Base-by-base conservation (phyloP, 306 rosid genomes). In the Dalbergia cochinchinensis region DNA sequence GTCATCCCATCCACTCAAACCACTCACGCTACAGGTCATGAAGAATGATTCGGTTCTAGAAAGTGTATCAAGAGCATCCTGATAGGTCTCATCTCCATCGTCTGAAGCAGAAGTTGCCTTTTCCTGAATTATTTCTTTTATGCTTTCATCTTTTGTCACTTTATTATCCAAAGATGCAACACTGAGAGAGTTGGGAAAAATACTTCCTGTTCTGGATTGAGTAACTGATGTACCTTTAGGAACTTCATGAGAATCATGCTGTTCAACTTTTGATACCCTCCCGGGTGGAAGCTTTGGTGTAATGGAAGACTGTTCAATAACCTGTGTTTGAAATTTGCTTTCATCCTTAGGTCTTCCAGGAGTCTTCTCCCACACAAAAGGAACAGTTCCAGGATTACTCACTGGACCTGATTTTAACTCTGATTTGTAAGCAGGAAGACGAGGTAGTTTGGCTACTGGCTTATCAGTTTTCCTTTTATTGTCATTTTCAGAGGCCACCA, bases 351-450 rank as follows among this genome's bases (percentile, higher is more conserved):
- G 98, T 67, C 83, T 91, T 55, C 97, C 97, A 4, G 97, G 99
- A 67, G 80, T 79, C 71, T 74, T 80, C 87, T 94, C 99, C 97
- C 97, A 92, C 3, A 85, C 66, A 71, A 94, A 94, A 80, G 98
- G 98, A 84, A 94, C 97, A 20, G 87, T 86, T 80, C 97, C 99
- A 1, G 99, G 94, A 42, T 88, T 87, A 73, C 83, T 87, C 73
- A 94, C 70, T 13, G 99, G 97, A 87, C 97, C 97, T 65, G 99
- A 94, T 82, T 92, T 94, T 68, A 92, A 74, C 59, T 94, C 97
- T 65, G 99, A 88, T 79, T 87, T 92, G 79, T 87, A 94, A 59
- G 72, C 76, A 5, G 97, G 97, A 80, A 82, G 88, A 69, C 88
- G 89, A 85, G 94, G 91, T 68, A 70, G 64, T 44, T 85, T 89